Base-by-base conservation (phyloP, 768 basidiomycete species). In the Auricularia auricula-judae region DNA sequence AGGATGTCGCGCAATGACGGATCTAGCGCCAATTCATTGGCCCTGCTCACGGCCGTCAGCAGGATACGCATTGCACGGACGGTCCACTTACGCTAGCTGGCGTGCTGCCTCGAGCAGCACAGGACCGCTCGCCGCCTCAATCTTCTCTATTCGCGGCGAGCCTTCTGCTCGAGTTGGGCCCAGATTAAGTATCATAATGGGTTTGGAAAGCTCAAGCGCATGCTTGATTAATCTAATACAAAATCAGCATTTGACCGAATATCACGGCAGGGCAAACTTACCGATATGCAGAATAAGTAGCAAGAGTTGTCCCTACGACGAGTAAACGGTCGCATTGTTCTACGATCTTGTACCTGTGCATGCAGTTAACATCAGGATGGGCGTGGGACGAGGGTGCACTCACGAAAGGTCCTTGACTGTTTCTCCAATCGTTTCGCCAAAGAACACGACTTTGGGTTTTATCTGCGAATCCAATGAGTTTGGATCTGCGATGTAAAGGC, bases 281-380 rank as follows among this genome's bases (percentile, higher is more conserved):
- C 91, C 91, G 81, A 75, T 88, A 97, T 2, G 93, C 93, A 4
- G 91, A 94, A 75, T 89, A 97, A 0, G 95, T 98, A 0, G 96
- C 93, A 34, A 97, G 82, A 1, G 92, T 93, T 0, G 93, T 95
- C 39, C 95, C 96, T 43, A 96, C 76, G 47, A 96, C 76, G 56
- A 98, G 82, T 0, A 98, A 74, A 56, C 84, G 79, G 62, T 91
- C 87, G 23, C 84, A 77, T 7, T 73, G 71, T 65, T 87, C 83
- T 44, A 95, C 70, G 39, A 85, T 78, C 18, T 68, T 71, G 69
- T 82, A 86, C 34, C 90, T 90, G 66, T 11, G 36, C 36, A 8
- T 36, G 8, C 35, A n/a, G 21, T 21, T 59, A 16, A 23, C n/a
- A 35, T 4, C 21, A 47, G 66, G 39, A 62, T 43, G 64, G 18